phyloP scores from a whole-genome alignment of 495 filamentous ascomycete genomes.

The Penicillium simplicissimum region DNA sequence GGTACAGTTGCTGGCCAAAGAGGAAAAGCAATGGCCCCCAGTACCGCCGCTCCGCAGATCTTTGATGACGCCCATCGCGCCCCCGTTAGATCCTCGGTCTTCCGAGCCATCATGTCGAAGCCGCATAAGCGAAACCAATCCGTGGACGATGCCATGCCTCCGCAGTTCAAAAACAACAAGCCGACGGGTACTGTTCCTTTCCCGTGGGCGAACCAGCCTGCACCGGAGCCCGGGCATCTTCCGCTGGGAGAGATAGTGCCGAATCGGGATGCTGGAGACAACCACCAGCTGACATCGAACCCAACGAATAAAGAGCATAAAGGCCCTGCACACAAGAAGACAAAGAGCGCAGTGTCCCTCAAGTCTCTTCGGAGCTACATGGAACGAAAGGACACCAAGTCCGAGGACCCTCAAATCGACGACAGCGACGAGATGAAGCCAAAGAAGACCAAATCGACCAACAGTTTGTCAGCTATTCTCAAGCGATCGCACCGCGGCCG shows the following conservation, averaged over 20 bases:
- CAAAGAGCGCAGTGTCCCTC: slow-evolving; percentile 66
- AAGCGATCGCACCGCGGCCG: slow-evolving; percentile 47
- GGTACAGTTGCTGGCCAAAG: slow-evolving; percentile 36
- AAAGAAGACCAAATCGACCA: slow-evolving; percentile 84
- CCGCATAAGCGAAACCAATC: slow-evolving; percentile 44
- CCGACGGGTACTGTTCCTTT: slow-evolving; percentile 22
- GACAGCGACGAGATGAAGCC: slow-evolving; percentile 50
- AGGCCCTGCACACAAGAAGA: slow-evolving; percentile 58
- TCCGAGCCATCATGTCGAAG: slow-evolving; percentile 48
- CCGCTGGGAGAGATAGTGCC: slow-evolving; percentile 42
- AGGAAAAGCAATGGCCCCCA: slow-evolving; percentile 42
- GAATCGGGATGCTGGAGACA: slow-evolving; percentile 40
- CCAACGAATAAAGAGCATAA: slow-evolving; percentile 33
- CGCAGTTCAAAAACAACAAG: slow-evolving; percentile 23
- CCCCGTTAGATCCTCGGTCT: slow-evolving; percentile 42
- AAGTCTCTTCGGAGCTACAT: slow-evolving; percentile 59
- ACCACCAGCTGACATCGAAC: slow-evolving; percentile 22
- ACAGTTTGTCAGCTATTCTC: slow-evolving; percentile 64
- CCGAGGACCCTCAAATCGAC: slow-evolving; percentile 39
- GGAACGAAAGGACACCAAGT: slow-evolving; percentile 54
- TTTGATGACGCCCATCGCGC: slow-evolving; percentile 46
- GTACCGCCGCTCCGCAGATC: slow-evolving; percentile 40
- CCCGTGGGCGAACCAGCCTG: slow-evolving; percentile 32
- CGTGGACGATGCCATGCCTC: slow-evolving; percentile 36
- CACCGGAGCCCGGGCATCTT: slow-evolving; percentile 27